These are phyloP conservation scores for Rehmannia glutinosa DNA, from an alignment of 257 asterid genomes.

Conservation along the genomic window DNA sequence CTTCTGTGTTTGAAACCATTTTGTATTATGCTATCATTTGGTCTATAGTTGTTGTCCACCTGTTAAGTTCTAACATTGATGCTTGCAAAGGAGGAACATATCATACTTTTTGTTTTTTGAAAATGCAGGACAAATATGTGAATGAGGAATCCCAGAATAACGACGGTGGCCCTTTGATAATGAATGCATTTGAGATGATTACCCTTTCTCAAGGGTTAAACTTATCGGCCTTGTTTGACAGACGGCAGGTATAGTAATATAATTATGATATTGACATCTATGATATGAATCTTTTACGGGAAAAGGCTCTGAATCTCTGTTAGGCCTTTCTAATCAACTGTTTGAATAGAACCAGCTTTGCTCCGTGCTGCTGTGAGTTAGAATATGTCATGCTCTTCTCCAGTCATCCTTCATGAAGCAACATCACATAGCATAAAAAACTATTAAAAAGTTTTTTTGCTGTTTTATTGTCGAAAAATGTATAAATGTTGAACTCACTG, in stretches of 20 bases:
- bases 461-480: neutral
- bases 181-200: conserved; percentile 99
- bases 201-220: conserved; percentile 96
- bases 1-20: neutral
- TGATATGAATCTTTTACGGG: neutral
- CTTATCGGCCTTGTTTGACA: conserved; percentile 89
- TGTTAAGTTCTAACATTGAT: conserved; percentile 2
- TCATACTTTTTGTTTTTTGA: conserved; percentile 10
- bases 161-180: conserved; percentile 65
- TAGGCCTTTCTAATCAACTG: neutral
- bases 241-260: conserved; percentile 63
- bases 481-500: neutral
- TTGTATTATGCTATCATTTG: conserved; percentile 7
- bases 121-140: conserved; percentile 75
- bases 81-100: neutral
- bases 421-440: neutral
- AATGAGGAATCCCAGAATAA: conserved; percentile 52
- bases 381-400: neutral
- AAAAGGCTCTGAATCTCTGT: neutral
- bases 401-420: too few species aligned
- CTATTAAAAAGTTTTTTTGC: too few species aligned
- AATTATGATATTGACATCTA: neutral
- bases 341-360: neutral
- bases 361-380: neutral
- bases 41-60: too few species aligned